These are phyloP conservation scores for Leptographium lundbergii DNA, from an alignment of 2,329 filamentous ascomycete species.

Conservation along the genomic window DNA sequence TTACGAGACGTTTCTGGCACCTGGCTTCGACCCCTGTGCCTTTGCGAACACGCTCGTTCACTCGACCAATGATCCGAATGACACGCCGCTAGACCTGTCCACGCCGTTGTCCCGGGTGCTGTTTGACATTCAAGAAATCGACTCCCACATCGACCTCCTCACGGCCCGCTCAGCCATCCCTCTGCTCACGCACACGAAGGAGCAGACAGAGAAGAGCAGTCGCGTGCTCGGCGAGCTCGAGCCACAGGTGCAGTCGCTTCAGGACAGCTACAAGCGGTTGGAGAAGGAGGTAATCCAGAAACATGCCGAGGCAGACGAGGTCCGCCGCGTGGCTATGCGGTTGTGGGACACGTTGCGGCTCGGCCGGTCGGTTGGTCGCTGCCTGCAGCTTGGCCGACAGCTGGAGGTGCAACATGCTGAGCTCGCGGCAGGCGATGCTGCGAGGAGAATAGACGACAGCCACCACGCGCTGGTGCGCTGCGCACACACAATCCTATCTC, in stretches of 20 bases:
- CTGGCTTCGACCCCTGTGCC: conserved; percentile 63
- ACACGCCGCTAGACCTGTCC: conserved; percentile 81
- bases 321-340: conserved; percentile 62
- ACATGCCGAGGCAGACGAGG: conserved; percentile 75
- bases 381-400: conserved; percentile 70
- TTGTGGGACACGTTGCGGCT: conserved; percentile 71
- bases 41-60: conserved; percentile 88
- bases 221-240: conserved; percentile 66
- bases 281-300: conserved; percentile 78
- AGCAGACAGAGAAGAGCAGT: conserved; percentile 59
- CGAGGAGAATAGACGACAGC: conserved; percentile 48
- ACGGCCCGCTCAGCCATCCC: conserved; percentile 76
- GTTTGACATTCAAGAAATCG: conserved; percentile 93
- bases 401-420: conserved; percentile 78
- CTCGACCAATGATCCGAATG: conserved; percentile 81
- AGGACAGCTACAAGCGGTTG: conserved; percentile 73
- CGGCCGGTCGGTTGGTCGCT: conserved; percentile 63
- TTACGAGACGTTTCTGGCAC: conserved; percentile 81
- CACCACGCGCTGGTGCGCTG: conserved; percentile 72
- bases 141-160: conserved; percentile 84
- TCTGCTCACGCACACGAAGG: conserved; percentile 63
- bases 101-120: conserved; percentile 87
- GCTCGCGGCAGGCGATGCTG: conserved; percentile 39
- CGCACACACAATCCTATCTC: conserved; percentile 61
- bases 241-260: conserved; percentile 65